Evolutionary conservation across 208 protist genomes (phyloP), one percentile per base, ranked within the genome.

Genomic region (Wallacemonas collosoma): DNA sequence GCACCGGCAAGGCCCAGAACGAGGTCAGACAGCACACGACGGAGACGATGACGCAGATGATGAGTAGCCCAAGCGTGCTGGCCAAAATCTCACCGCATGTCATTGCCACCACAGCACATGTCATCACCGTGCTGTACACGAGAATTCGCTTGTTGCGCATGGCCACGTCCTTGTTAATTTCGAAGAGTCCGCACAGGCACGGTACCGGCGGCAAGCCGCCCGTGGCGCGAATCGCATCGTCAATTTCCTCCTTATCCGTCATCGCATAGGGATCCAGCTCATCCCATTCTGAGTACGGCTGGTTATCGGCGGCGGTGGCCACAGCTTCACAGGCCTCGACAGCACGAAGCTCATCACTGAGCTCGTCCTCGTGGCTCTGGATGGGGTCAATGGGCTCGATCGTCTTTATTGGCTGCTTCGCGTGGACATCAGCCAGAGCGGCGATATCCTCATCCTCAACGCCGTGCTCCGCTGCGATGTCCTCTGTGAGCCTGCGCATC

Each of bases 1-100:
- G 63, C 17, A 65, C 35, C 26, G 86, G 81, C 43, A 94, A 72
- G 15, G 83, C 82, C 75, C 73, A 87, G 81, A 91, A 91, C 15
- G 75, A 82, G 38, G 62, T 11, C 35, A 36, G 51, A 61, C 79
- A 86, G 65, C 82, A 79, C 48, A 85, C 65, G 40, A 77, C 64
- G 14, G 80, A 82, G 53, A 86, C 77, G 8, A 79, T 45, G 4
- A 79, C 54, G 75, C 73, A 80, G 8, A 79, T 61, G 54, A 80
- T 75, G 17, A 91, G 74, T 26, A 82, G 58, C 11, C 75, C 72
- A 50, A 79, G 63, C 39, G 58, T 86, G 53, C 69, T 69, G 61
- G 71, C 74, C 40, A 86, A 45, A 65, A 90, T 74, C 57, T 77
- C 86, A 2, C 47, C 76, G 53, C 84, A 72, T 39, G 77, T 75